Evolutionary conservation across 2,329 filamentous ascomycete species (phyloP), one percentile per base, ranked within the genome.

Genomic region (Periconia macrospinosa): DNA sequence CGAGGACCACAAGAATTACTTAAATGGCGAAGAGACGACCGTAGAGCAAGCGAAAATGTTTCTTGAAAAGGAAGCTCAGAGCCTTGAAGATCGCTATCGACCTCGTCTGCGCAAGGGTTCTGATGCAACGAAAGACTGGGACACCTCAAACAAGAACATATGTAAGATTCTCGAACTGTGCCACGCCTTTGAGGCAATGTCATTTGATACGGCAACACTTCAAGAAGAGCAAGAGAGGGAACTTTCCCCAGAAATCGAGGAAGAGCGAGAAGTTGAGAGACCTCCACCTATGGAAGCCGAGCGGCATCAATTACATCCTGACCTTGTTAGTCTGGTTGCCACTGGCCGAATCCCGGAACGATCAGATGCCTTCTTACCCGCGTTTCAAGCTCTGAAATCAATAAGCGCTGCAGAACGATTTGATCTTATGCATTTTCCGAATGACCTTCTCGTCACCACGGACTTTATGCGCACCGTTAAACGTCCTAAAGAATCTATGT

Each of bases 201-300:
- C 62, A 1, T 61, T 77, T 20, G 58, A 37, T 37, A 37, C 11
- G 15, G 33, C 33, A 37, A 14, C 33, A 10, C 33, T 37, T 66
- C 1, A 27, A 27, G 15, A 37, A 13, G 33, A 13, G 23, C 23
- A 27, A 27, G 23, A 91, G 63, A 78, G 87, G 0, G 87, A 90
- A 57, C 73, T 91, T 0, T 78, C 83, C 0, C 84, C 84, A 0
- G 87, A 91, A 55, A 78, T 83, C 1, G 84, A 90, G 57, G 71
- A 81, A 27, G 84, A 90, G 60, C 73, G 78, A 1, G 72, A 88
- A 46, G 59, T 83, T 0, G 75, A 88, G 57, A 75, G 73, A 1
- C 82, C 84, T 0, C 61, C 67, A 0, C 53, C 68, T 0, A 73
- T 75, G 1, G 37, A 61, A 1, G 76, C 85, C 0, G 61, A 56